phyloP scores from a whole-genome alignment of 2,329 filamentous ascomycete genomes.

The Colletotrichum gloeosporioides region DNA sequence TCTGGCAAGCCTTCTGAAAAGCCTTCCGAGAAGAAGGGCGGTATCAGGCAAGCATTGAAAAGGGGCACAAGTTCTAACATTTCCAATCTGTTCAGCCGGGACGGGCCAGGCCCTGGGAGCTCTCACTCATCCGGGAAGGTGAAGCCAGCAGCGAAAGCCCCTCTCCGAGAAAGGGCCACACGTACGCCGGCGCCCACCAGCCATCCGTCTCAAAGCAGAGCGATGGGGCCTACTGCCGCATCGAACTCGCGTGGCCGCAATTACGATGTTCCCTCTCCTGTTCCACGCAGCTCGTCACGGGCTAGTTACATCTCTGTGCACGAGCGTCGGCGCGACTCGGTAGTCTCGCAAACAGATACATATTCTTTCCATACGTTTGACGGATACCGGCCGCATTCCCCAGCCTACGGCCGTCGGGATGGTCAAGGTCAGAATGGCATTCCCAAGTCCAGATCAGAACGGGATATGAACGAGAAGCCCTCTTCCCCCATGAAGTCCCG shows the following conservation, averaged over 20 bases:
- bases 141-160: conserved; percentile 27
- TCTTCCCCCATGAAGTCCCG: conserved; percentile 24
- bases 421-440: conserved; percentile 32
- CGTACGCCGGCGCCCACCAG: not conserved
- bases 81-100: conserved; percentile 55
- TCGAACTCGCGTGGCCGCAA: conserved; percentile 17
- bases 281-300: conserved; percentile 47
- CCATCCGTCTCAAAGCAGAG: conserved; percentile 5
- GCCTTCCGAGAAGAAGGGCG: conserved; percentile 46
- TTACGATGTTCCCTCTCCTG: conserved; percentile 27
- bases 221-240: conserved; percentile 19
- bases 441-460: conserved; percentile 37
- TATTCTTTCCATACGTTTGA: conserved; percentile 56
- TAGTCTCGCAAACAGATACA: conserved; percentile 61
- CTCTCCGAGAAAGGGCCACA: not conserved
- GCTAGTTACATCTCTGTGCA: conserved; percentile 56
- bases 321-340: conserved; percentile 56
- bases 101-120: conserved; percentile 32
- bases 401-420: conserved; percentile 36
- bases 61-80: conserved; percentile 53
- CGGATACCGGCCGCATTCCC: conserved; percentile 50
- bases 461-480: conserved; percentile 29
- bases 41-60: conserved; percentile 57
- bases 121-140: conserved; percentile 16
- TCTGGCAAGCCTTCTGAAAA: conserved; percentile 26